phyloP scores from a whole-genome alignment of 352 stramenopile genomes.

The Pythium coloratum region DNA sequence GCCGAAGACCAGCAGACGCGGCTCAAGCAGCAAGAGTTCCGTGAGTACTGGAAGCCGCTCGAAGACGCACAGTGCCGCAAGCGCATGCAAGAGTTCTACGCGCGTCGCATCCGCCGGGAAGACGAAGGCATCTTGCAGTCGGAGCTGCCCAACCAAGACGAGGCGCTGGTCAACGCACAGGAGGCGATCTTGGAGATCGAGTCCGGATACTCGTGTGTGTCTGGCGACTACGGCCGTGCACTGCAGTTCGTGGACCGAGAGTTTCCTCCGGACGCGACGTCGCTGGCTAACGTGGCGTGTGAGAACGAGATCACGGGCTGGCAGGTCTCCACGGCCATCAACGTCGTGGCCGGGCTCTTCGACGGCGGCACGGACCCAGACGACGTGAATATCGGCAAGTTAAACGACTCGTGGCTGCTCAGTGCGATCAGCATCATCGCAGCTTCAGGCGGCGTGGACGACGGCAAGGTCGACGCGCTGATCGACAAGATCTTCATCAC shows the following conservation, averaged over 20 bases:
- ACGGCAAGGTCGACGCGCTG: conserved; percentile 86
- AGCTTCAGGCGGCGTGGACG: conserved; percentile 84
- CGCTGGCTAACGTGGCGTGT: conserved; percentile 58
- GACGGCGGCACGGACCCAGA: conserved; percentile 91
- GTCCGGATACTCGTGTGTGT: conserved; percentile 72
- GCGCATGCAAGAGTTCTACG: conserved; percentile 78
- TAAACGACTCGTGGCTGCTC: conserved; percentile 90
- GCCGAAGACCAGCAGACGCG: conserved; percentile 62
- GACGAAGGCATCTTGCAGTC: conserved; percentile 56
- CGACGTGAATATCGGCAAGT: conserved; percentile 77
- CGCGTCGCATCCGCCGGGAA: conserved; percentile 65
- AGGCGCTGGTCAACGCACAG: conserved; percentile 77
- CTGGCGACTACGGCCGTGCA: conserved; percentile 73
- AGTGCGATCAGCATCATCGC: conserved; percentile 91
- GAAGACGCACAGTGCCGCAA: conserved; percentile 70
- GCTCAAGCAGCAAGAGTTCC: conserved; percentile 47
- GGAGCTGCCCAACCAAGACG: conserved; percentile 50
- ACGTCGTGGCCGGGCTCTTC: conserved; percentile 87
- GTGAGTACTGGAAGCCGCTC: conserved; percentile 53
- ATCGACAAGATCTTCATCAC: conserved; percentile 90
- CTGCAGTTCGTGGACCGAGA: conserved; percentile 90
- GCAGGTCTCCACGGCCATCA: conserved; percentile 87
- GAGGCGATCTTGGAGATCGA: conserved; percentile 87
- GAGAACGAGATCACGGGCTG: conserved; percentile 66
- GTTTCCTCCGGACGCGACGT: conserved; percentile 82